phyloP scores from a whole-genome alignment of 768 basidiomycete species.

The Mycena floridula region DNA sequence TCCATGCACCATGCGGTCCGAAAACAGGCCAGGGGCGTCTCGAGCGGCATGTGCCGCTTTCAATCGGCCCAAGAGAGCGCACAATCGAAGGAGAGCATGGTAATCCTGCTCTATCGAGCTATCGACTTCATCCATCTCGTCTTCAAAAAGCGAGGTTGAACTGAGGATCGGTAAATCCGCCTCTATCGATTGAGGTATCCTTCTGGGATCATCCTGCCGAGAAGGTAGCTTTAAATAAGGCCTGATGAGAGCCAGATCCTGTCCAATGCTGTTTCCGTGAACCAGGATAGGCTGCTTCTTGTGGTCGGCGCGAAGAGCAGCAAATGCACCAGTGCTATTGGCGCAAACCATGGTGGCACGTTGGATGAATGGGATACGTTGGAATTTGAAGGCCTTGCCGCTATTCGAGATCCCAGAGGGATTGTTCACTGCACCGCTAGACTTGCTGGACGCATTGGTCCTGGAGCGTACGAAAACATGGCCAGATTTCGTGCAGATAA shows the following conservation, averaged over 20 bases:
- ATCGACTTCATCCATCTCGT: conserved; percentile 35
- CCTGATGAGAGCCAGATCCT: conserved; percentile 60
- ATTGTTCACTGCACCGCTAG: conserved; percentile 13
- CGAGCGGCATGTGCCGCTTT: neutral
- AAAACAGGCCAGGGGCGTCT: neutral
- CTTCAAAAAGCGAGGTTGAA: conserved; percentile 1
- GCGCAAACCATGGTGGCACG: conserved; percentile 81
- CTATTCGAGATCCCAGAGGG: conserved; percentile 8
- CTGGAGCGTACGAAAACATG: conserved; percentile 86
- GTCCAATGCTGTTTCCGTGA: conserved; percentile 48
- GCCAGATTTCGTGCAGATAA: conserved; percentile 91
- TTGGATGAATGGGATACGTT: conserved; percentile 75
- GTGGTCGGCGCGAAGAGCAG: conserved; percentile 74
- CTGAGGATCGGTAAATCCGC: neutral
- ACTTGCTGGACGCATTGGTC: conserved; percentile 26
- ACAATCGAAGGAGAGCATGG: conserved; percentile 20
- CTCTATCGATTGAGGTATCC: neutral
- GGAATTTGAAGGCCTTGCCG: conserved; percentile 66
- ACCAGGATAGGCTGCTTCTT: conserved; percentile 48
- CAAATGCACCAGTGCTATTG: conserved; percentile 85
- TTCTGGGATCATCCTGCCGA: neutral
- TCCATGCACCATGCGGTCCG: neutral
- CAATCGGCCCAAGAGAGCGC: conserved; percentile 2
- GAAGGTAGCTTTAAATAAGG: conserved; percentile 44
- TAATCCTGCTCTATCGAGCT: conserved; percentile 28